Conservation (phyloP, 306 rosid genomes). For the Senna tora region DNA sequence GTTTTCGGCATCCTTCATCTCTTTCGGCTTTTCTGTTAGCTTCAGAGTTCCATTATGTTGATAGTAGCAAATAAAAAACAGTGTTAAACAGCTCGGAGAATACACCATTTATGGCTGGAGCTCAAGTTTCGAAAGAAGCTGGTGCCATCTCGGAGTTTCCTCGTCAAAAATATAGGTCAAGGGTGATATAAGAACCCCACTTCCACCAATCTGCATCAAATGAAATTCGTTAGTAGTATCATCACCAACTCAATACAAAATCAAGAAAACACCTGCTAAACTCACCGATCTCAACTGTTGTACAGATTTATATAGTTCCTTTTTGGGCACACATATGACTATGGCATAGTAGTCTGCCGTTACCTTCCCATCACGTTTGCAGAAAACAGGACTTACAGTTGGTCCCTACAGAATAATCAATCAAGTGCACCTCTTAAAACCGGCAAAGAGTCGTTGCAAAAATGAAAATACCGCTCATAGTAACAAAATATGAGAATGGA, state of each 20-base stretch:
- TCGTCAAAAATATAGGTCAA: constrained; percentile 95
- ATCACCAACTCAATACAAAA: no score
- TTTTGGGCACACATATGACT: constrained; percentile 87
- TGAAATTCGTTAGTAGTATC: background rate
- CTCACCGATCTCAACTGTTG: constrained; percentile 91
- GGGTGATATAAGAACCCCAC: constrained; percentile 94
- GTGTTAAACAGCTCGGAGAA: no score
- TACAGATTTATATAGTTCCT: constrained; percentile 77
- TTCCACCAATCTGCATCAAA: constrained; percentile 86
- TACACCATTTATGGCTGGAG: constrained; percentile 34
- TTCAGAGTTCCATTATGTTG: no score
- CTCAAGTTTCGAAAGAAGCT: constrained; percentile 74
- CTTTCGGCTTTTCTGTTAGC: no score
- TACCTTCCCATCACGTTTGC: constrained; percentile 69
- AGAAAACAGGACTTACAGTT: constrained; percentile 83
- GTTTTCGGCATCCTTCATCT: no score
- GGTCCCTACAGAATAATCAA: constrained; percentile 71
- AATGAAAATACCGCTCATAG: background rate
- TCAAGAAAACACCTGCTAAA: background rate
- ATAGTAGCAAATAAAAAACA: no score
- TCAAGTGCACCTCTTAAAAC: constrained; percentile 22
- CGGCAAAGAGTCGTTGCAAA: background rate
- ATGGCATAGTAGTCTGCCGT: constrained; percentile 79
- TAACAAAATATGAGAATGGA: no score
- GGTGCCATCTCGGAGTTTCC: constrained; percentile 95